Conservation (phyloP, 73 alveolate genomes). For the Symbiodinium pilosum region DNA sequence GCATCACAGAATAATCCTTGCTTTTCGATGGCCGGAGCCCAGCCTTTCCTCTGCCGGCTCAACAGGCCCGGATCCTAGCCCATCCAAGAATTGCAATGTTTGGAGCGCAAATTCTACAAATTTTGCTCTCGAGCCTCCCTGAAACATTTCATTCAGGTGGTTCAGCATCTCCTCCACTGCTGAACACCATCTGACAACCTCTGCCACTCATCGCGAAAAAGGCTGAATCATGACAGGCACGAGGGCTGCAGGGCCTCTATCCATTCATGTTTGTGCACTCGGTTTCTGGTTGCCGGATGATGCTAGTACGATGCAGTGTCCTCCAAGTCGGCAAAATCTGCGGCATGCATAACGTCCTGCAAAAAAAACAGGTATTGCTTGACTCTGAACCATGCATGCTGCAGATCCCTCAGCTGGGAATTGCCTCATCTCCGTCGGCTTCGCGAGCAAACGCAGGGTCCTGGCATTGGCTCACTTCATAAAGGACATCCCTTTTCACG, state of each 20-base stretch:
- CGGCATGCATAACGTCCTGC: background rate
- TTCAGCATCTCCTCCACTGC: background rate
- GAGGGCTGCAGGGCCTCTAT: no score
- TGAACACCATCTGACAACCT: background rate
- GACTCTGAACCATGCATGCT: no score
- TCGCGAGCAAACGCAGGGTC: constrained; percentile 4
- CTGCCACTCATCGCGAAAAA: background rate
- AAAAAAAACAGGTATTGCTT: no score
- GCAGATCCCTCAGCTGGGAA: no score
- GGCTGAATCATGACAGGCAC: no score
- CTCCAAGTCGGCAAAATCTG: background rate
- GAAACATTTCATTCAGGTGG: background rate
- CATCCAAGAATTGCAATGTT: no score
- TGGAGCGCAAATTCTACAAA: no score
- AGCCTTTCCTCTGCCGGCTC: background rate
- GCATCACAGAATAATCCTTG: background rate
- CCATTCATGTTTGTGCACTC: no score
- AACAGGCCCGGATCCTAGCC: background rate
- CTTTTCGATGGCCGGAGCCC: background rate
- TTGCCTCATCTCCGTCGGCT: background rate
- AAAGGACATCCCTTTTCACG: no score
- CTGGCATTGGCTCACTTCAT: background rate
- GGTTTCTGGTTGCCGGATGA: no score
- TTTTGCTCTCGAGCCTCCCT: background rate
- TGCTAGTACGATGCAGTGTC: no score